These are phyloP conservation scores for Peterozyma xylosa DNA, from an alignment of 805 yeast genomes.

Conservation along the genomic window DNA sequence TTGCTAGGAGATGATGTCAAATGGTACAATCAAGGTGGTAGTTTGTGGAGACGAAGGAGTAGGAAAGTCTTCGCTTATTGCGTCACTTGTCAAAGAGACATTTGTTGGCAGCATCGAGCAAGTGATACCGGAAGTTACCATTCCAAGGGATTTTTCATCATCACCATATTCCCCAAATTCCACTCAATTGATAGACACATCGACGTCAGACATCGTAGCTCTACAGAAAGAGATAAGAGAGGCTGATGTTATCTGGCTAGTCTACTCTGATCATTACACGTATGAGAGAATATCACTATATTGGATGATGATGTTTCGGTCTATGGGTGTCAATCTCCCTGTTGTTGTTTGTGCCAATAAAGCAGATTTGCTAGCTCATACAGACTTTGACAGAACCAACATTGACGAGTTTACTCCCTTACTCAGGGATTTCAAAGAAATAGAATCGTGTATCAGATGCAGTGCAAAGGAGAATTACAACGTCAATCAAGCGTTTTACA, in stretches of 20 bases:
- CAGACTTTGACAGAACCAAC: conserved; percentile 38
- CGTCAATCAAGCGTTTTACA: conserved; percentile 85
- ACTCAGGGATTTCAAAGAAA: conserved; percentile 85
- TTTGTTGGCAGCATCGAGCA: conserved; percentile 72
- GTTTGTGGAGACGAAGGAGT: conserved; percentile 94
- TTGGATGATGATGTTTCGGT: conserved; percentile 92
- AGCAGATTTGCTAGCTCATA: conserved; percentile 36
- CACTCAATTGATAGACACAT: conserved; percentile 76
- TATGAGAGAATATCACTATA: conserved; percentile 86
- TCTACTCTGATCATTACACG: conserved; percentile 89
- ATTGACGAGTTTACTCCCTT: conserved; percentile 82
- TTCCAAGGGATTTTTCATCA: conserved; percentile 64
- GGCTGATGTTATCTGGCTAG: conserved; percentile 92
- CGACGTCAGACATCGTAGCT: conserved; percentile 50
- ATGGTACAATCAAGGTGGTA: conserved; percentile 66
- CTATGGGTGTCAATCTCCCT: conserved; percentile 90
- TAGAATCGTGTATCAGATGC: conserved; percentile 84
- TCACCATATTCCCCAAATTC: conserved; percentile 53
- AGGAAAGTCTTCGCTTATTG: conserved; percentile 74
- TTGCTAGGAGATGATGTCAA: conserved; percentile 1
- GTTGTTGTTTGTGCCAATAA: conserved; percentile 88
- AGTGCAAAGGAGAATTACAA: conserved; percentile 81
- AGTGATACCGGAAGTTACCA: conserved; percentile 75
- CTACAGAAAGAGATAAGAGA: conserved; percentile 69
- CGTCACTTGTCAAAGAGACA: conserved; percentile 74